Evolutionary conservation across 1,284 basidiomycete species (phyloP), one percentile per base, ranked within the genome.

Genomic region (Singerocomus rubriflavus): DNA sequence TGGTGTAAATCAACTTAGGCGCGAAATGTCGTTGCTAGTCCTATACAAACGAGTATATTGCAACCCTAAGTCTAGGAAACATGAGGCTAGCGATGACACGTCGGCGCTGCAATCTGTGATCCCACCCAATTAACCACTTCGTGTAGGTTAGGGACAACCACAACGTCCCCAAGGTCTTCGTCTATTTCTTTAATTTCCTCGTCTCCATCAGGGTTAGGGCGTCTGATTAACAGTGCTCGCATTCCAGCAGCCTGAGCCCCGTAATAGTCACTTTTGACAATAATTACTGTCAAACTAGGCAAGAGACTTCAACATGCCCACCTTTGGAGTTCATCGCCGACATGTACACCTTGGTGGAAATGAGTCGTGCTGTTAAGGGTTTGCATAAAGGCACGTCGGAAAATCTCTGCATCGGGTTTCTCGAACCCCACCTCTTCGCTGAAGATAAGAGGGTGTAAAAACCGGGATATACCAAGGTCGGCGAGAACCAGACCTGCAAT

Each of bases 271-370:
- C 88, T 90, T 56, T 11, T 41, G 38, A 44, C 21, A 21, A 21
- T 30, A 48, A 41, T 60, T 31, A 55, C 21, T 46, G 39, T 45
- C 43, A 34, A 34, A 30, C 29, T 48, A 48, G 11, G 50, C 12
- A 30, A 41, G 11, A 26, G 30, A 43, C 3, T 2, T 48, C 21
- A 32, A 33, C 30, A 25, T 39, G 58, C 79, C 56, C 57, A 88
- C 88, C 76, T 76, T 40, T 73, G 63, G 33, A 87, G 62, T 56
- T 89, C 86, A 62, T 91, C 88, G 4, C 88, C 88, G 42, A 90
- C 76, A 58, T 90, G 88, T 29, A 88, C 59, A 30, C 75, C 77
- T 58, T 85, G 74, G 10, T 67, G 58, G 0, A 71, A 66, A 25
- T 55, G 54, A 13, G 78, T 52, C 29, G 67, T 52, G 12, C 58